Evolutionary conservation across 2,329 filamentous ascomycete genomes (phyloP), one percentile per base, ranked within the genome.

Genomic region (Curvularia verruculosa): DNA sequence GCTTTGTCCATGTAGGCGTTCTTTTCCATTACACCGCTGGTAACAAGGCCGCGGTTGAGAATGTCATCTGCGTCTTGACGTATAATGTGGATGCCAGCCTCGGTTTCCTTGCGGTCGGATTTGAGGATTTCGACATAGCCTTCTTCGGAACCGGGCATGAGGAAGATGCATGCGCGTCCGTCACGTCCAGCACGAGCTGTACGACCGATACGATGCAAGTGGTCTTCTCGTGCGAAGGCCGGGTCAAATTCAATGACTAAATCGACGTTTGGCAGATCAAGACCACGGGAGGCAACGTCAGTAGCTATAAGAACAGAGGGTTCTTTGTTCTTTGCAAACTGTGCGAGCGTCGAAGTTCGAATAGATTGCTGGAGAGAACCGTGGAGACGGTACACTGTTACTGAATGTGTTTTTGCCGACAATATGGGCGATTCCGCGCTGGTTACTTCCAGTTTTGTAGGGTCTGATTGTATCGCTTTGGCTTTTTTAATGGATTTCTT

Each of bases 161-260:
- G 85, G 81, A 98, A 98, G 23, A 98, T 87, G 10, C 91, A 84
- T 0, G 95, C 92, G 54, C 93, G 88, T 26, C 95, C 95, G 10
- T 94, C 85, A 5, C 91, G 89, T 15, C 95, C 95, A 1, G 96
- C 91, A 82, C 95, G 91, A 3, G 95, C 95, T 10, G 95, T 99
- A 75, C 95, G 90, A 52, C 95, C 95, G 53, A 98, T 91, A 54
- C 95, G 89, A 79, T 99, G 95, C 7, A 97, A 84, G 75, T 99
- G 95, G 75, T 99, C 95, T 59, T 93, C 90, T 23, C 92, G 88
- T 72, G 90, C 92, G 78, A 98, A 98, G 2, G 95, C 91, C 0
- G 95, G 93, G 72, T 99, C 95, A 73, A 96, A 98, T 75, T 99
- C 95, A 54, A 99, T 85, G 48, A 99, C 92, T 19, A 97, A 83